A percentile compares a stretch with the other conserved stretches of the same genome.
Evolutionary conservation across 2,329 filamentous ascomycete genomes (phyloP).

Genomic region (Arthrocladium fulminans): DNA sequence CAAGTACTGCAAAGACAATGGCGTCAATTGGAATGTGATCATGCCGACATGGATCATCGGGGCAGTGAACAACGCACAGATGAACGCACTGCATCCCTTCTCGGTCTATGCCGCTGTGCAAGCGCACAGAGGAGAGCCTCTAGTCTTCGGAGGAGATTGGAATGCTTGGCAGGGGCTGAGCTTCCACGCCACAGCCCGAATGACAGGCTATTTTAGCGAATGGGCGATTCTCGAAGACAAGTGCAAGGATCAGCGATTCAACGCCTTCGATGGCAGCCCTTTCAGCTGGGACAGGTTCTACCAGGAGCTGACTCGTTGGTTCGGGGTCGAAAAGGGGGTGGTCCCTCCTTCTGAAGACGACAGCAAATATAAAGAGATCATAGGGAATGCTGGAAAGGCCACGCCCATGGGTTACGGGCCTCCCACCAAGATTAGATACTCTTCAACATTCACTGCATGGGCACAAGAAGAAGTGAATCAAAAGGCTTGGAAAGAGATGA

Average conservation of each 20-base stretch:
- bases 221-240: conserved; percentile 40
- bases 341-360: conserved; percentile 24
- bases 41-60: conserved; percentile 43
- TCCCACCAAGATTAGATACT: conserved; percentile 29
- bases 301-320: conserved; percentile 40
- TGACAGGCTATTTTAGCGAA: conserved; percentile 44
- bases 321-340: conserved; percentile 31
- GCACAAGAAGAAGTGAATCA: conserved; percentile 36
- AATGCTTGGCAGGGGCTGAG: conserved; percentile 37
- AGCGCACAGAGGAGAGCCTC: conserved; percentile 32
- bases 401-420: conserved; percentile 38
- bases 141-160: conserved; percentile 40
- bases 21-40: conserved; percentile 38
- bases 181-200: conserved; percentile 36
- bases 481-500: conserved; percentile 39
- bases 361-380: conserved; percentile 12
- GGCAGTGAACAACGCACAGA: conserved; percentile 25
- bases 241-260: conserved; percentile 41
- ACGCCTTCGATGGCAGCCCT: conserved; percentile 37
- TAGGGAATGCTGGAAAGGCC: conserved; percentile 19
- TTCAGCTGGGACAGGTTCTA: conserved; percentile 44
- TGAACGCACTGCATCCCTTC: conserved; percentile 43
- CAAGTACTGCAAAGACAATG: conserved; percentile 32
- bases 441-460: conserved; percentile 40
- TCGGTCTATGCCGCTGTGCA: conserved; percentile 44